Evolutionary conservation across 2,329 filamentous ascomycete genomes (phyloP), one percentile per base, ranked within the genome.

Genomic region (Spiromastix sp.): DNA sequence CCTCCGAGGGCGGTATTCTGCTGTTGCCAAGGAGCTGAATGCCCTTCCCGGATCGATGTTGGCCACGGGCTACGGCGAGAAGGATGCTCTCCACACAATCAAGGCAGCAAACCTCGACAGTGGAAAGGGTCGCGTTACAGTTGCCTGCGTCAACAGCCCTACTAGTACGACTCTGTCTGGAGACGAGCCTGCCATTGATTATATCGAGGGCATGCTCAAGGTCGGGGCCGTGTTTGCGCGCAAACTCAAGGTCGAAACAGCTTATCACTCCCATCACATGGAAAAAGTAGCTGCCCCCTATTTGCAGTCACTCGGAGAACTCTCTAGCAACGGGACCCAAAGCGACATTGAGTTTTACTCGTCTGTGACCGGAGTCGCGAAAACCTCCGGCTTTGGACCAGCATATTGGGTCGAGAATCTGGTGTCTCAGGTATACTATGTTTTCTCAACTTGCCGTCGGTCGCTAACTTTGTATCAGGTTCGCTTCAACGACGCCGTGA

Each of bases 171-270:
- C 36, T 12, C 6, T 47, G 12, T 41, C 40, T 4, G 34, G 36
- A 26, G 65, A 70, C 30, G 56, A 62, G 32, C 48, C 55, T 2
- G 64, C 60, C 4, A 53, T 72, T 21, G 35, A 38, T 8, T n/a
- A 34, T 11, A 17, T 29, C 9, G 12, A 26, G 12, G 3, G 10
- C 32, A 26, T 16, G 4, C 32, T 34, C 8, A 27, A 27, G 15
- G 21, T 16, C 22, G 21, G n/a, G n/a, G n/a, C 15, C 15, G 22
- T 34, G 12, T 34, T 36, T 36, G 26, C 34, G 7, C 34, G 34
- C 17, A 15, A 30, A 18, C 25, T 31, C 16, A 36, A 36, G 34
- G 25, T 30, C 25, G 26, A 30, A 18, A 36, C 25, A 20, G 34
- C 28, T n/a, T 36, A 48, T 31, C 46, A 48, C 26, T 47, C 45